These are phyloP conservation scores for Populus simonii DNA, from an alignment of 345 rosid genomes.

Conservation along the genomic window DNA sequence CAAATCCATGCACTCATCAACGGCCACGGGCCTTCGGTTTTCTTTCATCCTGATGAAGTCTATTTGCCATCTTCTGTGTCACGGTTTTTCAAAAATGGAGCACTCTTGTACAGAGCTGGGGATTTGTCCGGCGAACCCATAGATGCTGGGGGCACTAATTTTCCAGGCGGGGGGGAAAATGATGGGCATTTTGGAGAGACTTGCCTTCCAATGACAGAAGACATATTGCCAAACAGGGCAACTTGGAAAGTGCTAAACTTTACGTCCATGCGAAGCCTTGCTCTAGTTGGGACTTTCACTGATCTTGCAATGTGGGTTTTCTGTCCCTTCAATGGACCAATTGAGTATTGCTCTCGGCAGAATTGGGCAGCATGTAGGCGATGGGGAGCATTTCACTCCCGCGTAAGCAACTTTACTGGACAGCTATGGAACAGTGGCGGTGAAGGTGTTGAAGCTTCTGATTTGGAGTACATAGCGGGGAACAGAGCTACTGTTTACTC, in stretches of 20 bases:
- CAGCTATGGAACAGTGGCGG: constrained; percentile 85
- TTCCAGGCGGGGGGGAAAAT: constrained; percentile 64
- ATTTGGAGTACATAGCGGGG: constrained; percentile 59
- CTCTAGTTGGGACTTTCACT: constrained; percentile 77
- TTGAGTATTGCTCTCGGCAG: constrained; percentile 43
- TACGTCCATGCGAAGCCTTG: constrained; percentile 76
- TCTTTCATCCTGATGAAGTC: constrained; percentile 59
- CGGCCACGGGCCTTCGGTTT: constrained; percentile 74
- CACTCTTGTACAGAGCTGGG: constrained; percentile 48
- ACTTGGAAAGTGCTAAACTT: constrained; percentile 64
- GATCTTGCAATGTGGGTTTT: constrained; percentile 87
- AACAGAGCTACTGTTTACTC: constrained; percentile 68
- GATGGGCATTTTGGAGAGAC: constrained; percentile 74
- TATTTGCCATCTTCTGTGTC: constrained; percentile 72
- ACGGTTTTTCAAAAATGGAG: constrained; percentile 63
- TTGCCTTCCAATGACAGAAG: constrained; percentile 40
- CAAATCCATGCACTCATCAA: constrained; percentile 64
- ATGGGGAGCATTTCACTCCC: constrained; percentile 92
- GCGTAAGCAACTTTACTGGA: constrained; percentile 74
- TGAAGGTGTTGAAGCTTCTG: constrained; percentile 65
- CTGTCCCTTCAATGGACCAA: constrained; percentile 85
- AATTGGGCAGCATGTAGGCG: constrained; percentile 86
- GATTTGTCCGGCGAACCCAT: constrained; percentile 35
- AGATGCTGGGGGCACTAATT: constrained; percentile 57
- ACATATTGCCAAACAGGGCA: constrained; percentile 49